Evolutionary conservation across 768 basidiomycete genomes (phyloP), one percentile per base, ranked within the genome.

Genomic region (Lactarius hengduanensis): DNA sequence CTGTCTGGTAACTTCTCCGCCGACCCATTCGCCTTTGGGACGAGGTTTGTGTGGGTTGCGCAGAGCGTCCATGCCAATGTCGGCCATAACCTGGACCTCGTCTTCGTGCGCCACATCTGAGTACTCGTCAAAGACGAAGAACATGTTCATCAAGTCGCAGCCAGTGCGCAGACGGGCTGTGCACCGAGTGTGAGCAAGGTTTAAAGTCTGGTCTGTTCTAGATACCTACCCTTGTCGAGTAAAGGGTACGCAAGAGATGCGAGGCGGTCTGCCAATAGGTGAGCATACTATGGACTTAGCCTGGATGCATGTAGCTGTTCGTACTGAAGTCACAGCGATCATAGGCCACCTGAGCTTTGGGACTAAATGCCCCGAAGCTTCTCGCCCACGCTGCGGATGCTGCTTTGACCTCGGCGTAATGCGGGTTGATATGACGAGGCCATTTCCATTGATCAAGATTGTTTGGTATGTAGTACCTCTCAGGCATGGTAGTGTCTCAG

Each of bases 81-180:
- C 28, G 18, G 58, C 71, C 65, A 58, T 58, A 34, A 45, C 59
- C 55, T 68, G 63, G 41, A 70, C 73, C 0, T 64, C 66, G 20
- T 68, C 63, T 26, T 54, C 71, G 43, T 61, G 58, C n/a, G 64
- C 62, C 11, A 67, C 64, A 32, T 73, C 73, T 18, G 72, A 71
- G 50, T 73, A 66, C 63, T 73, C 73, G 68, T 73, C 73, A 22
- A 69, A 63, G 58, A 73, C 63, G 64, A 73, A 73, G 53, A 73
- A 70, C 67, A 68, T 69, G 50, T 73, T 74, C 73, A 74, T 73
- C 26, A 74, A 59, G 69, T 74, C 73, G 32, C 69, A 70, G n/a
- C 69, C 69, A 15, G 69, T 69, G 56, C 69, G 62, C 63, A 71
- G 1, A 32, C 72, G 64, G 36, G 58, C 58, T 72, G 50, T 38